These are phyloP conservation scores for Cystofilobasidium bisporidii DNA, from an alignment of 768 basidiomycete species.

Conservation along the genomic window DNA sequence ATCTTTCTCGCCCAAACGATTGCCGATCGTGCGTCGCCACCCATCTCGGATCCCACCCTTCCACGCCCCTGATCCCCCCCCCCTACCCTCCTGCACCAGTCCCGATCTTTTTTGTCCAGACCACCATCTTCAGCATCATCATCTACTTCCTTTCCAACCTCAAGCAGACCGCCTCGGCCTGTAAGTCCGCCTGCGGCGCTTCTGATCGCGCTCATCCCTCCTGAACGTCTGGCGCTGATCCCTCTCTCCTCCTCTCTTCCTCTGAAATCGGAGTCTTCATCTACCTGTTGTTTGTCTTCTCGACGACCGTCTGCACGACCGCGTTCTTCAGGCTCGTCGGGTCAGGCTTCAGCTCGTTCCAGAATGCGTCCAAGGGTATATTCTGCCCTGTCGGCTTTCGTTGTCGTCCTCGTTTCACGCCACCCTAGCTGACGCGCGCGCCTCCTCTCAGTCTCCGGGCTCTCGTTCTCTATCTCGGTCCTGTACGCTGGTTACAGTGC, in stretches of 20 bases:
- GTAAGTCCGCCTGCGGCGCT: conserved; percentile 50
- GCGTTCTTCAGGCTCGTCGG: conserved; percentile 17
- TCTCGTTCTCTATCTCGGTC: conserved; percentile 4
- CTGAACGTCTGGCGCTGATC: too few relatives aligned
- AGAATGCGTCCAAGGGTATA: conserved; percentile 11
- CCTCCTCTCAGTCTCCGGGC: conserved; percentile 6
- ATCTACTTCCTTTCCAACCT: conserved; percentile 66
- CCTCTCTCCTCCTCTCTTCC: too few relatives aligned
- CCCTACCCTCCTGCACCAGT: conserved; percentile 2
- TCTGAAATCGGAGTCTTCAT: conserved; percentile 46
- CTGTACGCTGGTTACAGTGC: too few relatives aligned
- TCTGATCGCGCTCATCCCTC: too few relatives aligned
- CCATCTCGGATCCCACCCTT: too few relatives aligned
- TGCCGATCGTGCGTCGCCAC: conserved; percentile 35
- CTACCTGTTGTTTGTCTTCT: conserved; percentile 66
- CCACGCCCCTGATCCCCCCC: too few relatives aligned
- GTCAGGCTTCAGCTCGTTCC: conserved; percentile 4
- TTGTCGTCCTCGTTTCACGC: background rate
- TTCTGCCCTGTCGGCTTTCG: background rate
- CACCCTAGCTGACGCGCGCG: too few relatives aligned
- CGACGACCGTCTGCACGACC: conserved; percentile 47
- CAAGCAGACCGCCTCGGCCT: conserved; percentile 48
- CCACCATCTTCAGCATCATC: conserved; percentile 61
- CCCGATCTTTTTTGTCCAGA: conserved; percentile 39
- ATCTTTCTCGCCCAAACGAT: conserved; percentile 40